Evolutionary conservation across 148 eudicot species (phyloP), one percentile per base, ranked within the genome.

Genomic region (Cornus controversa): DNA sequence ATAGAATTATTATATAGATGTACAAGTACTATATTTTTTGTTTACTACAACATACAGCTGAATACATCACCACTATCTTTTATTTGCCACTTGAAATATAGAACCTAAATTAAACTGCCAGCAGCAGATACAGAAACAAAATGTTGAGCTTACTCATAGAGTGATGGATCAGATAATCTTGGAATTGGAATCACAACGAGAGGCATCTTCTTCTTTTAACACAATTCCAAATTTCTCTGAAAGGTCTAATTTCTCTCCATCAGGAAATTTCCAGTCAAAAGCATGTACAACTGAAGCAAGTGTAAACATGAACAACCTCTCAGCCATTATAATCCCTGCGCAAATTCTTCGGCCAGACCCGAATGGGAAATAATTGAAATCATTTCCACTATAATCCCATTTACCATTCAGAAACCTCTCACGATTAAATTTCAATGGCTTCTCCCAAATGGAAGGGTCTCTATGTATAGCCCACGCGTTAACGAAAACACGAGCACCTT

Each of bases 291-390:
- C 60, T 3, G 95, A 80, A 67, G 92, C 97, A 1, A 92, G 80
- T 0, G 82, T 79, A 54, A 71, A 84, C 85, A 85, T 18, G 26
- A 90, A 70, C 86, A 86, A 87, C 80, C 86, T 85, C 80, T 88
- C 89, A 10, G 90, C 93, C 90, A 86, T 70, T 1, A 80, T 77
- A 1, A 76, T 77, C 18, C 98, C 94, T 1, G 88, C 89, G 77
- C 95, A 94, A 13, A 79, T 87, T 69, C 97, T 89, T 76, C 97
- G 74, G 4, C 98, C 95, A 0, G 93, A 89, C 10, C 97, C 90
- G 57, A 92, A 94, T 0, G 97, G 97, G 13, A 94, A 40, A 77
- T 77, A 90, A 26, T 9, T 77, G 40, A 87, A 87, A 70, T 86
- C 78, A 31, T 83, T 85, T 4, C 94, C 93, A 27, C 71, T 81